Base-by-base conservation (phyloP, 257 asterid genomes). In the Nicotiana knightiana region DNA sequence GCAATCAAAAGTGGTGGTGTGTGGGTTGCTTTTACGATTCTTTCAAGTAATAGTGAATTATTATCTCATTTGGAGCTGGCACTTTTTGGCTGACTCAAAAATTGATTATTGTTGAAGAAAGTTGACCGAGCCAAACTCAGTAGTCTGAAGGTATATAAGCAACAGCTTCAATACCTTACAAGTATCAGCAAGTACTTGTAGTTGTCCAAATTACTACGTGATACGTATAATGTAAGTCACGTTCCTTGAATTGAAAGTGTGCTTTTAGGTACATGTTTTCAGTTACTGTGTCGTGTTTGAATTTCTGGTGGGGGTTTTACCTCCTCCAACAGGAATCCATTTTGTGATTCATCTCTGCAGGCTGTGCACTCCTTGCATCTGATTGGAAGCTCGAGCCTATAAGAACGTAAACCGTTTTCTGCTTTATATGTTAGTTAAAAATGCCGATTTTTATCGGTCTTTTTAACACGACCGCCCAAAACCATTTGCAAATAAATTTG, bases 11-110 rank as follows among this genome's bases (percentile, higher is more conserved):
- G 15, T 21, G 62, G 43, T 33, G 1, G 11, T 10, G 15, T n/a
- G 17, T 67, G n/a, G 39, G 24, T 59, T 37, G 26, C 62, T 6
- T 71, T 24, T 67, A 1, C 18, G 28, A 76, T 81, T 81, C 76
- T 63, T 66, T 24, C 18, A 18, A 55, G 66, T 6, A 58, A 5
- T 46, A 46, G 61, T 79, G 9, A 57, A 58, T 39, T 21, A 61
- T 37, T 21, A 61, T 37, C 82, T 61, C 82, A 58, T 63, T 78
- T 33, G 82, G 55, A 78, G 71, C 37, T 24, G 6, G 43, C 82
- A 59, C 53, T 13, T 33, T 39, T 66, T 59, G 43, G 82, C 53
- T 24, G 33, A 79, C 67, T 61, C 71, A 21, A 4, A 4, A 39
- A 79, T 59, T 59, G 4, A 16, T n/a, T 30, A 62, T 64, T 79